These are phyloP conservation scores for Xerocomus brunneocitrinus DNA, from an alignment of 768 basidiomycete species.

Conservation along the genomic window DNA sequence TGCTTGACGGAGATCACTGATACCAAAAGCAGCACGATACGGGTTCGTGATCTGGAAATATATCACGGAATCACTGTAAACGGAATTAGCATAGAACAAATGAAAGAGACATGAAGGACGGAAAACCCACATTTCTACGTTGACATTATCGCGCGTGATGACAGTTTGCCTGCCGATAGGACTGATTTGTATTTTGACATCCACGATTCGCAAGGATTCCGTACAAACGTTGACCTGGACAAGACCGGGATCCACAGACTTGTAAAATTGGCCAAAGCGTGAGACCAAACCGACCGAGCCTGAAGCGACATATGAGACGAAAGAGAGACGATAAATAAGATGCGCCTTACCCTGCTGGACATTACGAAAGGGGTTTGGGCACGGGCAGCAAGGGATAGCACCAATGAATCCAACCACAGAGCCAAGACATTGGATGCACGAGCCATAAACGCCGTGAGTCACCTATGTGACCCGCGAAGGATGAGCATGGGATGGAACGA, in stretches of 20 bases:
- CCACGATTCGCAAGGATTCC: conserved; percentile 79
- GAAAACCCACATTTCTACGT: conserved; percentile 75
- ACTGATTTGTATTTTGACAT: conserved; percentile 95
- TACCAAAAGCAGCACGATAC: conserved; percentile 92
- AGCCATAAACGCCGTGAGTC: conserved; percentile 83
- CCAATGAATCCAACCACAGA: conserved; percentile 61
- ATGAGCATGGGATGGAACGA: neutral
- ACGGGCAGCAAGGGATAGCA: conserved; percentile 80
- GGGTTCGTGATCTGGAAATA: conserved; percentile 89
- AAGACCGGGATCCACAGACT: conserved; percentile 89
- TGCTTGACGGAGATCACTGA: conserved; percentile 82
- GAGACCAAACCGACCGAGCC: conserved; percentile 88
- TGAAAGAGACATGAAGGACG: neutral
- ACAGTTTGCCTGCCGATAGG: conserved; percentile 83
- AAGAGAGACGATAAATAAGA: conserved; percentile 2
- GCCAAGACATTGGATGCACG: conserved; percentile 71
- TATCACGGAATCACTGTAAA: conserved; percentile 78
- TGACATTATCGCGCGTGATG: conserved; percentile 95
- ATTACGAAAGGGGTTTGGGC: conserved; percentile 79
- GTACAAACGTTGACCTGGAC: conserved; percentile 94
- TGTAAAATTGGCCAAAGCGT: conserved; percentile 95
- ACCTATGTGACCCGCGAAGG: conserved; percentile 38
- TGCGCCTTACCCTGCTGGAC: conserved; percentile 68
- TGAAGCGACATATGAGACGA: conserved; percentile 16
- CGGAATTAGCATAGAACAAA: conserved; percentile 1